A percentile compares a stretch with the other conserved stretches of the same genome.
Conservation (phyloP, 148 eudicot species). For the Gaultheria prostrata region DNA sequence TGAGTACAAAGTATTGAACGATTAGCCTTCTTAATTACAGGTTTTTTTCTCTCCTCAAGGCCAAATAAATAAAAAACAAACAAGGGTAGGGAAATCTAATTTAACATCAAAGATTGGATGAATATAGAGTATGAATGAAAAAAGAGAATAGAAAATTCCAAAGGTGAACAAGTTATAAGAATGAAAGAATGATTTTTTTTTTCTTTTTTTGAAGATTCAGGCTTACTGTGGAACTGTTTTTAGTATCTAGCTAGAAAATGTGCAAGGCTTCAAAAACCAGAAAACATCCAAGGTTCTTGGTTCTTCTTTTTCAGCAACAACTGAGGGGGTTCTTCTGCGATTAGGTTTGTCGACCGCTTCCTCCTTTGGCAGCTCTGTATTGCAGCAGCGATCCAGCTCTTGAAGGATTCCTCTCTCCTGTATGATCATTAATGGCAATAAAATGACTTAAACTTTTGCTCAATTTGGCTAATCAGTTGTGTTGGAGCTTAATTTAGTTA, state of each 20-base stretch:
- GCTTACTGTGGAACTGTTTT: background rate
- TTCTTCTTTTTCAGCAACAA: slow-evolving; percentile 47
- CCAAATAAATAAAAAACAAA: background rate
- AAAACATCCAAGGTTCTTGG: slow-evolving; percentile 69
- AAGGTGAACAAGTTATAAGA: background rate
- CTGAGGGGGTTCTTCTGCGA: slow-evolving; percentile 25
- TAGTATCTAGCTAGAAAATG: slow-evolving; percentile 41
- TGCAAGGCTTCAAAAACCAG: slow-evolving; percentile 97
- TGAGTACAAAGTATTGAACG: background rate
- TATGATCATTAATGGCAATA: background rate
- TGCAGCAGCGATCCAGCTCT: slow-evolving; percentile 41
- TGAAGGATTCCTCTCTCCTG: slow-evolving; percentile 64
- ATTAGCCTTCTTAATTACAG: background rate
- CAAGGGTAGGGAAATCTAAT: background rate
- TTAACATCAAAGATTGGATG: background rate
- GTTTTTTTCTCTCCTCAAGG: background rate
- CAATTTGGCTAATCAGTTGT: background rate
- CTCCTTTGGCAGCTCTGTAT: slow-evolving; percentile 26
- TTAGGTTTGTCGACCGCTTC: slow-evolving; percentile 23
- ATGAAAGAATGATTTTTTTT: slow-evolving; percentile 21
- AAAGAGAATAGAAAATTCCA: background rate
- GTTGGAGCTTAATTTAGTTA: background rate
- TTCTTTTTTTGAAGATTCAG: background rate
- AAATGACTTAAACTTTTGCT: background rate
- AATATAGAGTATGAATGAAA: background rate